A percentile compares a stretch with the other conserved stretches of the same genome.
These are phyloP conservation scores for Colletotrichum cordylinicola DNA, from an alignment of 2,329 filamentous ascomycete genomes.

Conservation along the genomic window DNA sequence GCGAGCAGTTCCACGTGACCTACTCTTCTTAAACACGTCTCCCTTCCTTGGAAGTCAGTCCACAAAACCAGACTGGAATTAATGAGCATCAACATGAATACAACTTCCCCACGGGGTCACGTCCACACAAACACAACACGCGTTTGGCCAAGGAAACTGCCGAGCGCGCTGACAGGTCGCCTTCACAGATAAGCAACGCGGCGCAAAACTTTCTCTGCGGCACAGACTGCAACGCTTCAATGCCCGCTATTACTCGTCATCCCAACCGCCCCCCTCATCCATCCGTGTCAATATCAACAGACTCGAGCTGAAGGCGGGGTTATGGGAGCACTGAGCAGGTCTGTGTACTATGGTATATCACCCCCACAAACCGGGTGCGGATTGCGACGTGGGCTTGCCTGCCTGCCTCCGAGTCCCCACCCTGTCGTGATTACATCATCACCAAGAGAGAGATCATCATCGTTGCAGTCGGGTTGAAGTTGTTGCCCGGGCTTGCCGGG, in stretches of 20 bases:
- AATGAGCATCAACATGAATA: background rate
- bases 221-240: background rate
- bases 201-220: background rate
- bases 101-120: background rate
- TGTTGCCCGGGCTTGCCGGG: background rate
- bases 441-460: background rate
- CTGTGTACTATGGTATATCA: background rate
- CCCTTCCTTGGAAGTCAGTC: no score
- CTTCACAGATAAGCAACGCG: background rate
- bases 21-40: no score
- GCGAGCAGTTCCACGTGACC: no score
- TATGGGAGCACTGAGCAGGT: background rate
- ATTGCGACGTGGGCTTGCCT: background rate
- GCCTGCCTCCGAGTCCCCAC: background rate
- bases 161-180: background rate
- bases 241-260: background rate
- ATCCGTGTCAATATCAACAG: background rate
- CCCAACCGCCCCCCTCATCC: background rate
- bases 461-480: background rate
- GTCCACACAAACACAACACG: background rate
- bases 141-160: background rate
- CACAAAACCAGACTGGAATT: no score
- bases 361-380: background rate
- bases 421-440: background rate
- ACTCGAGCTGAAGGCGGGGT: background rate